phyloP scores from a whole-genome alignment of 805 yeast species.

The Aciculoconidium aculeatum region DNA sequence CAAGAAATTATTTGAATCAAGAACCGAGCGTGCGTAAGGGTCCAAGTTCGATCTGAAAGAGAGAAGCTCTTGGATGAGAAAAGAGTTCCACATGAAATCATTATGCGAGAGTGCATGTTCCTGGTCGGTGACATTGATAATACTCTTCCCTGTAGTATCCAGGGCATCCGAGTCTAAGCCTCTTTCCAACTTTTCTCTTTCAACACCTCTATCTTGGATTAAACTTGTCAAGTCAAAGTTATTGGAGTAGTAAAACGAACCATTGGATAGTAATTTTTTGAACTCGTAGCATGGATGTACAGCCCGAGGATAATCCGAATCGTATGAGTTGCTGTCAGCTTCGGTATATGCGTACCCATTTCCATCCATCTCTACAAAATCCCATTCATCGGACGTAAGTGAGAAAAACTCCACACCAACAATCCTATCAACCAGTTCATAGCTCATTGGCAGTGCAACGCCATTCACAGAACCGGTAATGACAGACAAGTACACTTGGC shows the following conservation, averaged over 20 bases:
- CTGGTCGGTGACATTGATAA: constrained; percentile 5
- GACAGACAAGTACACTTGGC: constrained; percentile 67
- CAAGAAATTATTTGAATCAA: constrained; percentile 75
- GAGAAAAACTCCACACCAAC: constrained; percentile 84
- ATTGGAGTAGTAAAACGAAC: constrained; percentile 87
- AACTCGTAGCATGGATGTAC: constrained; percentile 79
- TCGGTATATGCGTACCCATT: constrained; percentile 57
- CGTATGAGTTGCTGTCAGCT: constrained; percentile 11
- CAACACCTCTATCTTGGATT: constrained; percentile 68
- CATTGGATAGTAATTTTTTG: constrained; percentile 71
- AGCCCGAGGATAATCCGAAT: constrained; percentile 13
- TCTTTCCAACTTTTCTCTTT: constrained; percentile 16
- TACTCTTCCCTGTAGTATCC: too few relatives aligned
- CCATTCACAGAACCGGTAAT: constrained; percentile 63
- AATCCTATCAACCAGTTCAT: constrained; percentile 75
- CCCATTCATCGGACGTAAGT: constrained; percentile 70
- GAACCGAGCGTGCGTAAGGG: constrained; percentile 45
- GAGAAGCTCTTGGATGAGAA: constrained; percentile 78
- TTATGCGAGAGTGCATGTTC: constrained; percentile 61
- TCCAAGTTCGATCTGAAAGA: constrained; percentile 70
- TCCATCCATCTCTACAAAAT: constrained; percentile 61
- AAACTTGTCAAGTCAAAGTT: constrained; percentile 90
- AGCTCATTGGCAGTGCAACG: constrained; percentile 78
- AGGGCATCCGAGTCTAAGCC: too few relatives aligned
- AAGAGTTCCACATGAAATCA: constrained; percentile 96